These are phyloP conservation scores for Malassezia slooffiae DNA, from an alignment of 1,284 basidiomycete genomes.

Conservation along the genomic window DNA sequence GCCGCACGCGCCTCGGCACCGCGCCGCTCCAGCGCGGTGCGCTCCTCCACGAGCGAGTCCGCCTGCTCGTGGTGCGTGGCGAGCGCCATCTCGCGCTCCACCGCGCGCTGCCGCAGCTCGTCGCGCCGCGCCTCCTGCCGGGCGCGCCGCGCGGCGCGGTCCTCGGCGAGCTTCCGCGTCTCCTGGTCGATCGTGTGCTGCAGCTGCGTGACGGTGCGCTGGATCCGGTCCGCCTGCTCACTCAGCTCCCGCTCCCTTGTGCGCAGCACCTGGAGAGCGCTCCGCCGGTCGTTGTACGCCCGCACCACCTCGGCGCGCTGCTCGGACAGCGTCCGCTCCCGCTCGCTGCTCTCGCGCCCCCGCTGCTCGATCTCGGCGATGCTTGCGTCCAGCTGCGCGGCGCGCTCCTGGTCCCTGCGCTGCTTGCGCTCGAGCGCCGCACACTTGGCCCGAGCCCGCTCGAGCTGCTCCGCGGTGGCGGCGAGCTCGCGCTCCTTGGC, in stretches of 20 bases:
- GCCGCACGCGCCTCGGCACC: conserved; percentile 8
- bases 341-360: conserved; percentile 15
- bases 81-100: conserved; percentile 9
- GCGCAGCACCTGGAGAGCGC: conserved; percentile 29
- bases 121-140: conserved; percentile 17
- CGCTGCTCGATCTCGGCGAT: conserved; percentile 33
- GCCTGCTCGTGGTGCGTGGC: background rate
- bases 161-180: conserved; percentile 32
- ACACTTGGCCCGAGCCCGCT: conserved; percentile 18
- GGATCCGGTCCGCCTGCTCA: conserved; percentile 25
- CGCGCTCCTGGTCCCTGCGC: conserved; percentile 14
- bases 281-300: conserved; percentile 49
- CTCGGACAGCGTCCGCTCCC: conserved; percentile 21
- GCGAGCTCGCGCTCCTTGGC: conserved; percentile 53
- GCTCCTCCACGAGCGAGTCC: conserved; percentile 5
- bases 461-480: conserved; percentile 17
- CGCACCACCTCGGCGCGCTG: conserved; percentile 16
- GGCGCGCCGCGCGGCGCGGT: conserved; percentile 26
- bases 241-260: conserved; percentile 20
- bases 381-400: conserved; percentile 16
- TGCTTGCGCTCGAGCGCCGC: conserved; percentile 18
- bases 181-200: conserved; percentile 52
- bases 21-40: background rate
- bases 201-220: conserved; percentile 50
- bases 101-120: conserved; percentile 8